Base-by-base conservation (phyloP, 768 basidiomycete genomes). In the Scleroderma citrinum region DNA sequence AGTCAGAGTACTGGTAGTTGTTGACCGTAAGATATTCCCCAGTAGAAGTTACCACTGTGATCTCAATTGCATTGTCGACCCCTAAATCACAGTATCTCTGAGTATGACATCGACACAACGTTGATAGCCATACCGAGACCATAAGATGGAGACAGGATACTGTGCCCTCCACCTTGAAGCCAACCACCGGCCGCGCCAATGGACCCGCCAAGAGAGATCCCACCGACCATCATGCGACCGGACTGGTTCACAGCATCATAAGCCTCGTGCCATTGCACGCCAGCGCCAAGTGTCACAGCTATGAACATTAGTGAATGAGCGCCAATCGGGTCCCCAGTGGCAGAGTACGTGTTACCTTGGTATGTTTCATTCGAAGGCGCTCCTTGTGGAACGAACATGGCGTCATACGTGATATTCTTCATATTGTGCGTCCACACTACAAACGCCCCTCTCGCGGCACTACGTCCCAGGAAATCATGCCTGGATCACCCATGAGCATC, bases 171-270 rank as follows among this genome's bases (percentile, higher is more conserved):
- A 12, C 77, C 78, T 24, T 67, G 58, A 3, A 73, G 46, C 72
- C 75, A 80, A 17, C 76, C 77, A 24, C 74, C 76, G 12, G 71
- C 68, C 20, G 76, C 69, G 32, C 75, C 77, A 4, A 78, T 65
- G 5, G 74, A 69, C 19, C 69, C 74, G 6, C 67, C 66, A 0
- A 31, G 11, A 7, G 69, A 69, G 5, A 67, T 17, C 8, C 73
- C 77, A 6, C 80, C 80, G 5, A 79, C 68, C 17, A 80, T 62
- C 38, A 71, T 57, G 5, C 71, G 68, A 0, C 64, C 66, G n/a
- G 72, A 56, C 4, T 61, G 52, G n/a, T 73, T 58, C 7, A 66
- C 71, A 6, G 69, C 68, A 2, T 51, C 56, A 49, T 77, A 78
- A 0, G 69, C 71, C 39, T 75, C 71, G 17, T 52, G 39, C 73